Conservation (phyloP, 2,329 filamentous ascomycete species). For the Penicillium paneum region DNA sequence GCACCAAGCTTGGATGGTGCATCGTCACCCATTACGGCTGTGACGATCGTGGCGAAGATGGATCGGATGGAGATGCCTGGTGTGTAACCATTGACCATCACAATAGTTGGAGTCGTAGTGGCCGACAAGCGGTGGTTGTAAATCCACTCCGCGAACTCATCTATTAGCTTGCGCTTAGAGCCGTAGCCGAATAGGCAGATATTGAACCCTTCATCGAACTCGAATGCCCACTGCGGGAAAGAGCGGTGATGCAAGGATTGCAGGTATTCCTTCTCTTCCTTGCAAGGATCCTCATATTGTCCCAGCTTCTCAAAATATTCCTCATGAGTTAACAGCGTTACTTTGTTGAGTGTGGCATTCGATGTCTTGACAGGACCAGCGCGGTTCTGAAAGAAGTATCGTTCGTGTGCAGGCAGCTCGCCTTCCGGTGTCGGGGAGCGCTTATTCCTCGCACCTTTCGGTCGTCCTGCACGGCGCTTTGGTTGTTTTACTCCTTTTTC, state of each 20-base stretch:
- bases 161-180: constrained; percentile 74
- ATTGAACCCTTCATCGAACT: constrained; percentile 81
- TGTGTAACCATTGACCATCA: constrained; percentile 81
- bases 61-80: constrained; percentile 45
- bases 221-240: constrained; percentile 90
- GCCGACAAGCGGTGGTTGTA: constrained; percentile 45
- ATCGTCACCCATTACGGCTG: constrained; percentile 52
- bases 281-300: constrained; percentile 65
- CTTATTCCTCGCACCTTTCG: constrained; percentile 56
- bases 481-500: constrained; percentile 47
- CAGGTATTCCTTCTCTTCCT: constrained; percentile 66
- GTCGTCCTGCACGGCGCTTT: constrained; percentile 55
- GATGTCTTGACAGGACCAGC: constrained; percentile 79
- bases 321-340: constrained; percentile 80
- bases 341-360: constrained; percentile 72
- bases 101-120: constrained; percentile 56
- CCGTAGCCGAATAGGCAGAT: constrained; percentile 91
- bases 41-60: constrained; percentile 59
- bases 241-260: constrained; percentile 72
- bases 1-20: constrained; percentile 54
- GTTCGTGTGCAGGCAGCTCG: constrained; percentile 80
- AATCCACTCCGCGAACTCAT: constrained; percentile 70
- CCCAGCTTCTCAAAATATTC: constrained; percentile 76
- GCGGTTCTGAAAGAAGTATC: constrained; percentile 90
- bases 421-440: constrained; percentile 75